Base-by-base conservation (phyloP, 345 rosid species). In the Rhodamnia argentea region DNA sequence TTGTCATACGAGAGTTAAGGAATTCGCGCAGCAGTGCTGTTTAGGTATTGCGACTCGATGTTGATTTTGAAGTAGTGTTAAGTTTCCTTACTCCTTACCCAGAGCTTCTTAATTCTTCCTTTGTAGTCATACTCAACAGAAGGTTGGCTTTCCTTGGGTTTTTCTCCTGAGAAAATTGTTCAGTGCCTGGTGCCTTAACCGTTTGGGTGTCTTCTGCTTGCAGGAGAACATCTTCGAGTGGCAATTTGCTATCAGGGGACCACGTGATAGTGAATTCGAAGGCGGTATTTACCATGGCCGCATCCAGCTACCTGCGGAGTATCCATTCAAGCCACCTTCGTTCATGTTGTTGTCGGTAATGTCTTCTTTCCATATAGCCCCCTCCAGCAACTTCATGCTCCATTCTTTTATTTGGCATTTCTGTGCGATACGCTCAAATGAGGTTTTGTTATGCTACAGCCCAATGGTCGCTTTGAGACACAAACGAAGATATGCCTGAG, bases 281-380 rank as follows among this genome's bases (percentile, higher is more conserved):
- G 98, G 99, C 8, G 99, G 99, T 82, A 97, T 97, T 82, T 97
- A 96, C 91, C 99, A 97, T 88, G 99, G 99, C 86, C 92, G 99
- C 82, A 97, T 97, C 88, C 99, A 95, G 89, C 90, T 97, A 54
- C 99, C 99, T 42, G 91, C 98, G 0, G 99, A 97, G 85, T 97
- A 97, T 83, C 99, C 99, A 6, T 97, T 97, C 90, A 94, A 96
- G 91, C 99, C 99, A n/a, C 99, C 99, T 51, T 95, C 99, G 3
- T 97, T 97, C 90, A 89, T 96, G 98, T 59, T 97, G 84, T 88
- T 97, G 92, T 94, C 99, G 0, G 99, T 94, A 89, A 88, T 92
- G 86, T 83, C 84, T 89, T 83, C 23, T 82, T 47, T 70, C 6
- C 14, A 2, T 32, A 42, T 26, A 2, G 52, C 52, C 29, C 47